These are phyloP conservation scores for Debaryomyces udenii DNA, from an alignment of 1,139 yeast genomes.

Conservation along the genomic window DNA sequence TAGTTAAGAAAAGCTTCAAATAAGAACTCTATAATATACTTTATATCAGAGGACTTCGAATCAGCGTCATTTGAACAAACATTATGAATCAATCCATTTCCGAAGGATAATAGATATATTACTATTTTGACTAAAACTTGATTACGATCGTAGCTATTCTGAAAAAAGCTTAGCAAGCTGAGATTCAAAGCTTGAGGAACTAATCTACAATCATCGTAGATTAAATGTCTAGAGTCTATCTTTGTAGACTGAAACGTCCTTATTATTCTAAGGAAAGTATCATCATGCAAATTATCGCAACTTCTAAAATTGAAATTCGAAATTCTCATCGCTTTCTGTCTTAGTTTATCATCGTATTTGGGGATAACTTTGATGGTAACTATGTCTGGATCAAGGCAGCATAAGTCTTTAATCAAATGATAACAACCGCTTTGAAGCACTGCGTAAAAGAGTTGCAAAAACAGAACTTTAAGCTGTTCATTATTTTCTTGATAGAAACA, in stretches of 20 bases:
- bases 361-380: not conserved
- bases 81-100: conserved; percentile 5
- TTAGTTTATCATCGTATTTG: conserved; percentile 4
- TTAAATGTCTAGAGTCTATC: not conserved
- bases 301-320: conserved; percentile 3
- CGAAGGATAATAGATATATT: conserved; percentile 8
- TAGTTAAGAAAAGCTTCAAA: conserved; percentile 16
- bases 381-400: not conserved
- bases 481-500: not conserved
- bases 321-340: conserved; percentile 14
- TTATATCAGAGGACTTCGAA: conserved; percentile 1
- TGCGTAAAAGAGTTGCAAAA: conserved; percentile 1
- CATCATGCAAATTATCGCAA: not conserved
- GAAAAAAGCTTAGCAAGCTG: conserved; percentile 14
- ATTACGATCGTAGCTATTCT: conserved; percentile 14
- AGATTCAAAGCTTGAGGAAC: conserved; percentile 11
- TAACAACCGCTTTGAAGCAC: not conserved
- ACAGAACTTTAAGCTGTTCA: not conserved
- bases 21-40: conserved; percentile 16
- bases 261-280: not conserved
- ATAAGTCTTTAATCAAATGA: conserved; percentile 3
- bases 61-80: conserved; percentile 3
- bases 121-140: conserved; percentile 10
- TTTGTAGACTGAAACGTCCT: conserved; percentile 1
- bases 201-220: conserved; percentile 8